Conservation (phyloP, 306 rosid species). For the Myrica gale region DNA sequence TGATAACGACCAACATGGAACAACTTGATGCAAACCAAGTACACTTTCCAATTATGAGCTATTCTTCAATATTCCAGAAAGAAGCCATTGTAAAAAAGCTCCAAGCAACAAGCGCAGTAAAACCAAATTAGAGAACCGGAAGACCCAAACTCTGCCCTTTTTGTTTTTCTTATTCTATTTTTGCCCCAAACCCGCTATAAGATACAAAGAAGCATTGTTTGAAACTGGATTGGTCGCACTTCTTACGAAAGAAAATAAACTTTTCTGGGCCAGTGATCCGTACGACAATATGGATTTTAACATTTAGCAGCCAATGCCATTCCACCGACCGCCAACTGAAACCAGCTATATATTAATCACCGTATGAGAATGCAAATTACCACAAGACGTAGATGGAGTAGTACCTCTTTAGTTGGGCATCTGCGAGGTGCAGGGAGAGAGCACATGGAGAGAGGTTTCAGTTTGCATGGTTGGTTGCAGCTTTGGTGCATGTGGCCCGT, state of each 20-base stretch:
- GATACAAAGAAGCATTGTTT: background rate
- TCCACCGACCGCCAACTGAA: too few relatives aligned
- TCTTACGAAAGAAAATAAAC: background rate
- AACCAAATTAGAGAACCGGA: background rate
- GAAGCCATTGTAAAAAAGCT: background rate
- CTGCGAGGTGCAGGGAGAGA: constrained; percentile 18
- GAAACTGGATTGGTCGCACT: background rate
- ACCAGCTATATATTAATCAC: background rate
- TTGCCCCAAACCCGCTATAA: background rate
- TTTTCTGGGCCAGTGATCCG: background rate
- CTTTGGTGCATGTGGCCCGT: constrained; percentile 31
- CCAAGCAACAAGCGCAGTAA: background rate
- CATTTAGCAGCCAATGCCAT: background rate
- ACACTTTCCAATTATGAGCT: background rate
- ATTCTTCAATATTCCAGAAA: background rate
- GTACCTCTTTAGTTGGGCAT: constrained; percentile 34
- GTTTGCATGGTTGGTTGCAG: constrained; percentile 32
- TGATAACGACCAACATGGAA: background rate
- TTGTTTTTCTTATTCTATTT: background rate
- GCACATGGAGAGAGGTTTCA: constrained; percentile 22
- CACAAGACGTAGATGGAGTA: background rate
- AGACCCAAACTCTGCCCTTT: background rate
- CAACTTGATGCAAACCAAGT: background rate
- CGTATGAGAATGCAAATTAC: background rate
- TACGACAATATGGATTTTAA: background rate